These are phyloP conservation scores for Crotalaria pallida DNA, from an alignment of 306 rosid genomes.

Conservation along the genomic window DNA sequence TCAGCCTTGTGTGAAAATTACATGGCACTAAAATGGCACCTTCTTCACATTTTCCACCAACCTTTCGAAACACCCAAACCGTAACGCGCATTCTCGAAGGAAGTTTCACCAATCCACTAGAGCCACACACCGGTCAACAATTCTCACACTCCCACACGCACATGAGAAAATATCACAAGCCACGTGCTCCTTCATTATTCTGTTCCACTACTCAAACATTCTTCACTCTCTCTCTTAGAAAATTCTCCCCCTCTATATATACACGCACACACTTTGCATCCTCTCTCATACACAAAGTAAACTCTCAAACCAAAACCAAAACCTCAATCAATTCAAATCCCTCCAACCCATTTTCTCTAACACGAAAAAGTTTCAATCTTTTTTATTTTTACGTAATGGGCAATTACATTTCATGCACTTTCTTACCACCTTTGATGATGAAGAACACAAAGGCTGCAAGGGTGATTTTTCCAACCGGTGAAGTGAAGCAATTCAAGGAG, in stretches of 20 bases:
- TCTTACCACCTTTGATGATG: slow-evolving; percentile 60
- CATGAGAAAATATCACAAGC: background rate
- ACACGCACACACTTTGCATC: background rate
- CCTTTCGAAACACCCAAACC: background rate
- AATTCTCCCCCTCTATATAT: background rate
- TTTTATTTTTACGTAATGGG: slow-evolving; percentile 40
- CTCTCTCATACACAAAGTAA: background rate
- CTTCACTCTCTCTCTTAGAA: background rate
- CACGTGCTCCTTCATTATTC: background rate
- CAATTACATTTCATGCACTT: slow-evolving; percentile 67
- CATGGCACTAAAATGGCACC: background rate
- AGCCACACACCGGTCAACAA: slow-evolving; percentile 24
- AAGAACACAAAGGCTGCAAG: slow-evolving; percentile 51
- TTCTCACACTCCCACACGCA: slow-evolving; percentile 13
- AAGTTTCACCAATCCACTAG: background rate
- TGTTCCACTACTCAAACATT: background rate
- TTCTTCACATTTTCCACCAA: background rate
- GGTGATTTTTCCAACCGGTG: slow-evolving; percentile 75
- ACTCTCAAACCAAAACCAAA: background rate
- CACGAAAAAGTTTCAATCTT: background rate
- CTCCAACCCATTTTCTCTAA: background rate
- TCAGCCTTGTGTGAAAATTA: background rate
- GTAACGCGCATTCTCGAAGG: slow-evolving; percentile 27
- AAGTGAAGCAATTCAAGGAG: slow-evolving; percentile 53
- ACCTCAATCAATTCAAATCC: background rate